phyloP scores from a whole-genome alignment of 345 rosid species.

The Ricinus communis region DNA sequence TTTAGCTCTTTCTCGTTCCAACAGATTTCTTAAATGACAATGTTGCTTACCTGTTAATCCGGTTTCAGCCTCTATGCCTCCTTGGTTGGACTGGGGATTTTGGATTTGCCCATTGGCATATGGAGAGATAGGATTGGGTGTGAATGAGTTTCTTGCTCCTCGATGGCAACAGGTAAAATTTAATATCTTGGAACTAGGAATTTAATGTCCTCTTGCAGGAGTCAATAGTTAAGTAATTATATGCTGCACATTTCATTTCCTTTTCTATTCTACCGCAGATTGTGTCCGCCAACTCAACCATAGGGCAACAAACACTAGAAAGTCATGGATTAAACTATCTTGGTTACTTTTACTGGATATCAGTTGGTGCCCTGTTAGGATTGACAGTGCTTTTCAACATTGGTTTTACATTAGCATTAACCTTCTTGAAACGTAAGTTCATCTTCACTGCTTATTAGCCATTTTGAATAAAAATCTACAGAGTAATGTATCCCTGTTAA shows the following conservation, averaged over 20 bases:
- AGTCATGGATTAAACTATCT: constrained; percentile 61
- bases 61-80: constrained; percentile 65
- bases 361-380: constrained; percentile 59
- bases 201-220: no score
- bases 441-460: neutral
- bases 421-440: constrained; percentile 63
- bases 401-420: constrained; percentile 63
- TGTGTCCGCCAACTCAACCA: constrained; percentile 40
- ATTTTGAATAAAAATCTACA: neutral
- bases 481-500: neutral
- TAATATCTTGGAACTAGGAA: no score
- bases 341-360: constrained; percentile 57
- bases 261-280: constrained; percentile 23
- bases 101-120: constrained; percentile 73
- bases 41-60: neutral
- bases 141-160: constrained; percentile 73
- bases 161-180: constrained; percentile 62
- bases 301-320: constrained; percentile 53
- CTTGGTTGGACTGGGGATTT: constrained; percentile 74
- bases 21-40: neutral
- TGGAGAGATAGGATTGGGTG: constrained; percentile 62
- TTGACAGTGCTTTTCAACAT: constrained; percentile 56
- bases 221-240: no score
- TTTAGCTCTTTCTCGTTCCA: neutral
- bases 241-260: neutral